Evolutionary conservation across 139 green algal genomes (phyloP).

Genomic region (Tetratostichococcus sp.): DNA sequence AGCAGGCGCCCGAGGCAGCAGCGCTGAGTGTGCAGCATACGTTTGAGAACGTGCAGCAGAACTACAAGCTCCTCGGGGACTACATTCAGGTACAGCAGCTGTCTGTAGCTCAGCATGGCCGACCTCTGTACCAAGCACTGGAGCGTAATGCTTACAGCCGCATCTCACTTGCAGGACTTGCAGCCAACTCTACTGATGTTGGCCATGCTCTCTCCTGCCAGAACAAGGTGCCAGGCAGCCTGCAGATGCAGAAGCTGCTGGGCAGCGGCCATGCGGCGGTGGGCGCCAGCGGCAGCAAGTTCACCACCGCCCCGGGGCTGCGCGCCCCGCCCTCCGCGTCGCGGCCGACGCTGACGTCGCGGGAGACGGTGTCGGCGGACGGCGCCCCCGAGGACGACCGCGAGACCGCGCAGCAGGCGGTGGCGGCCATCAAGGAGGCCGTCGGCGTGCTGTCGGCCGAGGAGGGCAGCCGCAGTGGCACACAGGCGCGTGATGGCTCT

Average conservation of each 20-base stretch:
- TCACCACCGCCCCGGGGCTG: not conserved
- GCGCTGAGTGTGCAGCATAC: conserved; percentile 29
- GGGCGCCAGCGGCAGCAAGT: conserved; percentile 11
- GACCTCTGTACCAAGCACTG: too few species aligned
- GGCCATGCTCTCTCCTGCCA: conserved; percentile 9
- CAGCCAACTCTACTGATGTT: too few species aligned
- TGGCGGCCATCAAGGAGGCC: not conserved
- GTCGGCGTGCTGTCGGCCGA: not conserved
- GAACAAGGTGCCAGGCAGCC: not conserved
- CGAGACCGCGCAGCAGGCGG: not conserved
- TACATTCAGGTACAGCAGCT: not conserved
- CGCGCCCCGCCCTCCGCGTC: conserved; percentile 8
- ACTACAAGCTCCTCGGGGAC: conserved; percentile 26
- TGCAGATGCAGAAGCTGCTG: conserved; percentile 3
- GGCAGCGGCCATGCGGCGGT: not conserved
- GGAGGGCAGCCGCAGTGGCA: not conserved
- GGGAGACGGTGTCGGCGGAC: not conserved
- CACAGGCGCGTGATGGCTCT: not conserved
- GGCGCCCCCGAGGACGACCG: not conserved
- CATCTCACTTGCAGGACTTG: too few species aligned
- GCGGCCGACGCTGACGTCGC: not conserved
- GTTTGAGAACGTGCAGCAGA: conserved; percentile 43
- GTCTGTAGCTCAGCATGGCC: too few species aligned
- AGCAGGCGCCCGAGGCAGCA: conserved; percentile 30
- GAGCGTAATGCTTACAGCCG: too few species aligned